These are phyloP conservation scores for Botrytis medusae DNA, from an alignment of 2,329 filamentous ascomycete genomes.

Conservation along the genomic window DNA sequence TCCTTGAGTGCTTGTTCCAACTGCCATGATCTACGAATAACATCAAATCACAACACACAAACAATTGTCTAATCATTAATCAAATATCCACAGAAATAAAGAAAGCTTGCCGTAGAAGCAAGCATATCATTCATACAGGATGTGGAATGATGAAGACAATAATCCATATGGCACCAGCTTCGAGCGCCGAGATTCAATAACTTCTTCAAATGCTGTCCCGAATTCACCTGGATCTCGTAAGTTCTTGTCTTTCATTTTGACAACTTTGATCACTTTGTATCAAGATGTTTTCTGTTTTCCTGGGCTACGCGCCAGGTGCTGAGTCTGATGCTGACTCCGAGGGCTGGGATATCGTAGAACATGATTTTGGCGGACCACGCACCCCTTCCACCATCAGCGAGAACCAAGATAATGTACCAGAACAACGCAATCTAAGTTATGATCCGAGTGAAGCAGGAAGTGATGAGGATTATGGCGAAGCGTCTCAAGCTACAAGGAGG, in stretches of 20 bases:
- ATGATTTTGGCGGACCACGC: constrained; percentile 49
- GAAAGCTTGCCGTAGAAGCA: constrained; percentile 27
- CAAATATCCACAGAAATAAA: background rate
- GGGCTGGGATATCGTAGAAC: constrained; percentile 48
- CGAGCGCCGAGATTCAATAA: constrained; percentile 78
- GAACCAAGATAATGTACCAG: constrained; percentile 46
- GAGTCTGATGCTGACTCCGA: constrained; percentile 45
- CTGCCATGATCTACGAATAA: background rate
- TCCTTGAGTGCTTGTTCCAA: background rate
- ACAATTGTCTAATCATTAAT: background rate
- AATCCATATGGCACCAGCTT: constrained; percentile 93
- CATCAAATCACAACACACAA: background rate
- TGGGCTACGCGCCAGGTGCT: constrained; percentile 38
- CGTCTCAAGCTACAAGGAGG: constrained; percentile 49
- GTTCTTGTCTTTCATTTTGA: constrained; percentile 37
- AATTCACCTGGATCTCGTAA: constrained; percentile 59
- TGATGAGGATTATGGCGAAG: constrained; percentile 49
- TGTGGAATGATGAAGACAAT: constrained; percentile 99
- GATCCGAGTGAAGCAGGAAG: constrained; percentile 47
- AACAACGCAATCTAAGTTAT: constrained; percentile 30
- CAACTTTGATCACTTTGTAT: constrained; percentile 20
- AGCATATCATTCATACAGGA: constrained; percentile 63
- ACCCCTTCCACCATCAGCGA: constrained; percentile 64
- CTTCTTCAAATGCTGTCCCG: constrained; percentile 65
- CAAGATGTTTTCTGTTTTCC: constrained; percentile 42